Conservation (phyloP, 106 monocot species). For the Amphibolis antarctica region DNA sequence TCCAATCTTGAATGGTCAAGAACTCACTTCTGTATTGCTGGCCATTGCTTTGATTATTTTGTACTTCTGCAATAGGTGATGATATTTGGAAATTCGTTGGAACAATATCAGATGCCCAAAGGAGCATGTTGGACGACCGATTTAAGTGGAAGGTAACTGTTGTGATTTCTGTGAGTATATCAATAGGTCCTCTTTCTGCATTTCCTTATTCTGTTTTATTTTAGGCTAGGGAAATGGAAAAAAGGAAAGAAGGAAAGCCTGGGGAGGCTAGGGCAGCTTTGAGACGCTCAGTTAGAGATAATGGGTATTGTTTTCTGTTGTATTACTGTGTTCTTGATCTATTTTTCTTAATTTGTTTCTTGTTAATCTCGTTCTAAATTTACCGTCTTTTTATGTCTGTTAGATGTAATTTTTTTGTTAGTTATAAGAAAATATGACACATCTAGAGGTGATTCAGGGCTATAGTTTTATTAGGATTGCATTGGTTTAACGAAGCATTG, state of each 20-base stretch:
- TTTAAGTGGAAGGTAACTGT: slow-evolving; percentile 95
- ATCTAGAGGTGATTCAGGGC: too few species aligned
- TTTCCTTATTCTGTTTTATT: background rate
- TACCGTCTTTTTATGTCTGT: too few species aligned
- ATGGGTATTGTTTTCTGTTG: slow-evolving; percentile 44
- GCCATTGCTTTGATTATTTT: background rate
- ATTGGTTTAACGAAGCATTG: too few species aligned
- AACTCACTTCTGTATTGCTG: background rate
- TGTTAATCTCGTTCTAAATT: background rate
- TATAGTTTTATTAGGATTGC: too few species aligned
- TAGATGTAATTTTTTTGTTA: too few species aligned
- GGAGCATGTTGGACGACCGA: slow-evolving; percentile 93
- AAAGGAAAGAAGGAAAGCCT: slow-evolving; percentile 91
- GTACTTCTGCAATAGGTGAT: slow-evolving; percentile 41
- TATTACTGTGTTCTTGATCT: background rate
- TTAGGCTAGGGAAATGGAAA: slow-evolving; percentile 96
- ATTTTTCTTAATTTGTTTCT: background rate
- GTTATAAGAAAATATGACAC: too few species aligned
- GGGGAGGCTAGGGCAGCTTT: slow-evolving; percentile 88
- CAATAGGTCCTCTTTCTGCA: background rate
- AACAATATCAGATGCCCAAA: slow-evolving; percentile 91
- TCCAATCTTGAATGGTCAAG: background rate
- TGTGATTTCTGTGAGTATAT: background rate
- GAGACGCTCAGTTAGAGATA: slow-evolving; percentile 91
- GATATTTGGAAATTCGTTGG: slow-evolving; percentile 98